phyloP scores from a whole-genome alignment of 305 asterid species.

The Fraxinus nigra region DNA sequence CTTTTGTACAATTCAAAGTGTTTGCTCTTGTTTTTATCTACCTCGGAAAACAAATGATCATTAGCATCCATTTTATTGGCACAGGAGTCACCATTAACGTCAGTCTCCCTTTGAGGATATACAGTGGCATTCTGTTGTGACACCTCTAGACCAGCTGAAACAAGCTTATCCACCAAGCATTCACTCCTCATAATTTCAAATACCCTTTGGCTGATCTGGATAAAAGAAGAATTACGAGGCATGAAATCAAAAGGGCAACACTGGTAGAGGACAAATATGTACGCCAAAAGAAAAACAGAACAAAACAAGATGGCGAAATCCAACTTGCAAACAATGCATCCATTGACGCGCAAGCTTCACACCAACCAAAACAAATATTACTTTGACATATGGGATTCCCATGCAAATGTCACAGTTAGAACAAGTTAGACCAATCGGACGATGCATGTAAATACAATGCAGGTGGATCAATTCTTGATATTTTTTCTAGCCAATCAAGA shows the following conservation, averaged over 20 bases:
- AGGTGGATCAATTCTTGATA: background rate
- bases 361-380: background rate
- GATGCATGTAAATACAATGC: background rate
- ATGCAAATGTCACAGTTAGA: background rate
- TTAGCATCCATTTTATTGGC: conserved; percentile 32
- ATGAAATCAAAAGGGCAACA: conserved; percentile 4
- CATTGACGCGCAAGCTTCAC: background rate
- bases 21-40: conserved; percentile 40
- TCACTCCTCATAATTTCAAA: conserved; percentile 56
- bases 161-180: conserved; percentile 38
- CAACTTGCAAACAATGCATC: conserved; percentile 14
- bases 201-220: conserved; percentile 84
- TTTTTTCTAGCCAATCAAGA: background rate
- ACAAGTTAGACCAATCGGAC: background rate
- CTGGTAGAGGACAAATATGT: background rate
- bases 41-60: conserved; percentile 29
- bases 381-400: background rate
- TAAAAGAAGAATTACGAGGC: background rate
- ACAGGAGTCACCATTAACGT: conserved; percentile 26
- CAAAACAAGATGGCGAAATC: conserved; percentile 14
- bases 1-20: conserved; percentile 81
- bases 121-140: conserved; percentile 37
- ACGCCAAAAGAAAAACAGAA: conserved; percentile 1
- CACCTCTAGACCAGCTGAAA: conserved; percentile 31
- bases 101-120: conserved; percentile 38